Evolutionary conservation across 805 yeast genomes (phyloP).

Genomic region (Candida hungchunana): DNA sequence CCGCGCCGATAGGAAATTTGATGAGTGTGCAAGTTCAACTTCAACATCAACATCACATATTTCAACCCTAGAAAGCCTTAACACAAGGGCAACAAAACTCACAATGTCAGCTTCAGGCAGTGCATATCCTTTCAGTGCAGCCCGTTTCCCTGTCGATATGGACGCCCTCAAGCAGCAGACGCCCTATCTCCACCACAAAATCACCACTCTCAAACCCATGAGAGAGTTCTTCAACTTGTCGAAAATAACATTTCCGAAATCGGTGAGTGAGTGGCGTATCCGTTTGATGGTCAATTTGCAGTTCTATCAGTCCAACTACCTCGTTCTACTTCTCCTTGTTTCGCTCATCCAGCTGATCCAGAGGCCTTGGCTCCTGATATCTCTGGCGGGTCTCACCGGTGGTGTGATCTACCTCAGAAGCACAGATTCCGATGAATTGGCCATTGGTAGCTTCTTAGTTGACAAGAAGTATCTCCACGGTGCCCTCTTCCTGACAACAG

Average conservation of each 20-base stretch:
- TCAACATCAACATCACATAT: too few relatives aligned
- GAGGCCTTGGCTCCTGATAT: constrained; percentile 17
- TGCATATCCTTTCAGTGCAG: constrained; percentile 12
- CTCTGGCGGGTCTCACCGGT: constrained; percentile 5
- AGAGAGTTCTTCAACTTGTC: constrained; percentile 19
- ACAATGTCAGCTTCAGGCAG: constrained; percentile 6
- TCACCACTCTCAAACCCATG: constrained; percentile 21
- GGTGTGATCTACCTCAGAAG: constrained; percentile 13
- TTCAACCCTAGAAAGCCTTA: too few relatives aligned
- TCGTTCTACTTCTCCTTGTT: constrained; percentile 14
- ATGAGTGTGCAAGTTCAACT: too few relatives aligned
- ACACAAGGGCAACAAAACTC: too few relatives aligned
- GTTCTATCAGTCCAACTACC: constrained; percentile 24
- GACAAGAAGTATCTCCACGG: constrained; percentile 18
- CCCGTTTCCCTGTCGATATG: constrained; percentile 14
- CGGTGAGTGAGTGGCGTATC: constrained; percentile 12
- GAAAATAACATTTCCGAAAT: constrained; percentile 13
- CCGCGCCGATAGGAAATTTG: too few relatives aligned
- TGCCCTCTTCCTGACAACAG: constrained; percentile 10
- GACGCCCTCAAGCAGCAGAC: constrained; percentile 18
- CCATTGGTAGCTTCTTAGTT: constrained; percentile 7
- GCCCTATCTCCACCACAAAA: constrained; percentile 23
- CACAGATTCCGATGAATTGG: constrained; percentile 8
- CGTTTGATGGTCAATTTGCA: constrained; percentile 14
- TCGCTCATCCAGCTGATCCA: constrained; percentile 17